Evolutionary conservation across 2,329 filamentous ascomycete species (phyloP).

Genomic region (Alternaria novae-zelandiae): DNA sequence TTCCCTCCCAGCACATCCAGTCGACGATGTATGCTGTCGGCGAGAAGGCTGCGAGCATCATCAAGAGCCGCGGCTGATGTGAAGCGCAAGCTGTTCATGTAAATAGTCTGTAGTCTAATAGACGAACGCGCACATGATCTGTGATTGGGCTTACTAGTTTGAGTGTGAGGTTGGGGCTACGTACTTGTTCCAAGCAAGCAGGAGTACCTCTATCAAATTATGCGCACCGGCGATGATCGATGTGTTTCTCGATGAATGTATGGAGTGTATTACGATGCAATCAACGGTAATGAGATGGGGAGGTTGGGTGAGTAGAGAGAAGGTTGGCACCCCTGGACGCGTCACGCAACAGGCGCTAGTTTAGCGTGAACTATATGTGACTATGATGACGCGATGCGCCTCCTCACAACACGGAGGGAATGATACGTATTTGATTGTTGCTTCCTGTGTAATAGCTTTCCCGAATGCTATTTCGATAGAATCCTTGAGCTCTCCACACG

Average conservation of each 20-base stretch:
- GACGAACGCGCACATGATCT: neutral
- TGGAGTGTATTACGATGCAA: neutral
- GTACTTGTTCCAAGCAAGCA: neutral
- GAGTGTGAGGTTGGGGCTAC: neutral
- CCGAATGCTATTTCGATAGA: neutral
- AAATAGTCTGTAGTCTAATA: neutral
- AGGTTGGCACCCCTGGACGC: neutral
- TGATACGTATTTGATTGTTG: neutral
- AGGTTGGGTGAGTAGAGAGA: neutral
- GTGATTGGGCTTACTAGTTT: neutral
- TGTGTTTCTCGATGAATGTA: neutral
- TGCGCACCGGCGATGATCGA: neutral
- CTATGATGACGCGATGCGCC: neutral
- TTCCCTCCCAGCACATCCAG: slow-evolving; percentile 42
- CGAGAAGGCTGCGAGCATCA: slow-evolving; percentile 44
- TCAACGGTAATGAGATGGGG: neutral
- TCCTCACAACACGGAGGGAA: neutral
- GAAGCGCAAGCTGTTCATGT: neutral
- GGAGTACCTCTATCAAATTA: neutral
- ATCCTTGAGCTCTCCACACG: neutral
- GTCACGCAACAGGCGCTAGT: neutral
- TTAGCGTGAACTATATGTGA: neutral
- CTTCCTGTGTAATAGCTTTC: neutral
- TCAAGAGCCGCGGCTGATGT: slow-evolving; percentile 27
- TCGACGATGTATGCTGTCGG: slow-evolving; percentile 43